Evolutionary conservation across 495 filamentous ascomycete genomes (phyloP).

Genomic region (Viridothelium virens): DNA sequence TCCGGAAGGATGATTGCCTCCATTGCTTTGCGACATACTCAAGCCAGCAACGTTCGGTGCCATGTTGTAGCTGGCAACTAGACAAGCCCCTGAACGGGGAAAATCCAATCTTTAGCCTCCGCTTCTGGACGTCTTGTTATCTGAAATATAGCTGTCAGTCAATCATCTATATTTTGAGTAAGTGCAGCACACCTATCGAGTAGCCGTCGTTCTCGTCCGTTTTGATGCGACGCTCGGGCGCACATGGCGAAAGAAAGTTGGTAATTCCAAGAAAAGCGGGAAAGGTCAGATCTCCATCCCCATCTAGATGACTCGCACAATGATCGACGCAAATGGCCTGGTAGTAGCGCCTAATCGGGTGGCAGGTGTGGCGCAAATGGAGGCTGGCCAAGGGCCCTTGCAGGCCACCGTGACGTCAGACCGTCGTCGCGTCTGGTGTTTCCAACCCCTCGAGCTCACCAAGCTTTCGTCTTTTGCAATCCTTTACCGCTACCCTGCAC

Average conservation of each 20-base stretch:
- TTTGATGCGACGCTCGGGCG: background rate
- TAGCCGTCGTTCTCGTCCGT: background rate
- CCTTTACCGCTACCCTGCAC: background rate
- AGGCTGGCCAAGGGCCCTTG: background rate
- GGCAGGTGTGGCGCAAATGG: background rate
- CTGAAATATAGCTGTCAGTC: background rate
- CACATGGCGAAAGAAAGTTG: background rate
- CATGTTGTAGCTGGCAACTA: background rate
- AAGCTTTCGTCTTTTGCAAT: background rate
- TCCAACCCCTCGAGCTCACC: background rate
- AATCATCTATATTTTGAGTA: no score
- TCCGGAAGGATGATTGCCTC: slow-evolving; percentile 33
- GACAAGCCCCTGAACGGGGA: background rate
- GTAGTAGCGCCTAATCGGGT: background rate
- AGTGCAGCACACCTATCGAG: background rate
- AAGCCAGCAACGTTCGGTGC: slow-evolving; percentile 24
- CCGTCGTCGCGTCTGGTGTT: background rate
- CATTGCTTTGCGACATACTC: slow-evolving; percentile 28
- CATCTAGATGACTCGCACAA: background rate
- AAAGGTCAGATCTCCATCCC: background rate
- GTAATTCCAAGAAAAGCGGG: background rate
- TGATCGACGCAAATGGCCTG: background rate
- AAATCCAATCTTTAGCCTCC: background rate
- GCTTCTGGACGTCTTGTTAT: background rate
- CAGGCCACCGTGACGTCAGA: background rate